These are phyloP conservation scores for Candida smagusa DNA, from an alignment of 1,139 yeast genomes.

Conservation along the genomic window DNA sequence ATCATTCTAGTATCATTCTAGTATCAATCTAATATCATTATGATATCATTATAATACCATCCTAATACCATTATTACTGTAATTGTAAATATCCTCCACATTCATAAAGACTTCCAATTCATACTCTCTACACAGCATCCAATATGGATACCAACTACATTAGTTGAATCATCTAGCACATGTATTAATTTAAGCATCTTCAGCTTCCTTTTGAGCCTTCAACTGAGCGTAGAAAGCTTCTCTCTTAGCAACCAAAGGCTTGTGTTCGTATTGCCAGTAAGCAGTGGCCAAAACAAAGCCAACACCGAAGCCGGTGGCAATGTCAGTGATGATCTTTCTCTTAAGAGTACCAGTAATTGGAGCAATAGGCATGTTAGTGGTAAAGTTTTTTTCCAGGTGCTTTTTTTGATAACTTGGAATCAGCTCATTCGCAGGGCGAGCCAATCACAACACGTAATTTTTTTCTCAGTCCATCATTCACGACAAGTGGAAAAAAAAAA, in stretches of 20 bases:
- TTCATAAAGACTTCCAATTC: no score
- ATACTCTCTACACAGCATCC: no score
- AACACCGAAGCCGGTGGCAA: slow-evolving; percentile 58
- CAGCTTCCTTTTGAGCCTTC: slow-evolving; percentile 71
- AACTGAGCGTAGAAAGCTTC: slow-evolving; percentile 81
- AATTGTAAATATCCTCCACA: no score
- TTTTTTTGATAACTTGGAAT: slow-evolving; percentile 10
- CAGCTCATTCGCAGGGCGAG: slow-evolving; percentile 15
- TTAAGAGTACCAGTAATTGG: slow-evolving; percentile 86
- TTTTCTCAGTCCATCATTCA: background rate
- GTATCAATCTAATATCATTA: no score
- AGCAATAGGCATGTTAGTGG: slow-evolving; percentile 69
- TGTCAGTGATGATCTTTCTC: slow-evolving; percentile 80
- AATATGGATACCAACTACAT: no score
- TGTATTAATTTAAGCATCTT: slow-evolving; percentile 32
- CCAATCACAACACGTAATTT: slow-evolving; percentile 12
- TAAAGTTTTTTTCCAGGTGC: background rate
- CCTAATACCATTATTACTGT: no score
- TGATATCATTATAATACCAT: no score
- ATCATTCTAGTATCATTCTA: no score
- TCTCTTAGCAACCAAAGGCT: slow-evolving; percentile 66
- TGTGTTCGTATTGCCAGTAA: slow-evolving; percentile 81
- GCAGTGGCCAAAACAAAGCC: slow-evolving; percentile 48
- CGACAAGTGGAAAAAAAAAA: slow-evolving; percentile 3
- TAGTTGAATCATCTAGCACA: no score